A percentile compares a stretch with the other conserved stretches of the same genome.
These are phyloP conservation scores for Castanospermum australe DNA, from an alignment of 306 rosid species.

Conservation along the genomic window DNA sequence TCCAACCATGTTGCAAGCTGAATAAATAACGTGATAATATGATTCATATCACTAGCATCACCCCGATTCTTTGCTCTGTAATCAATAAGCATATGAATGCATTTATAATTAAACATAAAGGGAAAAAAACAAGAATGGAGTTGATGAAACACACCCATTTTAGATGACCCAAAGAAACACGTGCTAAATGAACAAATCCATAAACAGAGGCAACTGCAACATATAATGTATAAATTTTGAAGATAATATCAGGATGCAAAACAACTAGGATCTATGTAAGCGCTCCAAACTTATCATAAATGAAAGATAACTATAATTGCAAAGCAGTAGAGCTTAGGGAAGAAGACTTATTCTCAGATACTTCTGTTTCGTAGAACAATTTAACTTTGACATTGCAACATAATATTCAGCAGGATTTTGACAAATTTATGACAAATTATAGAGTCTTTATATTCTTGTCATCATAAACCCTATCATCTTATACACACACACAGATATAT, in stretches of 20 bases:
- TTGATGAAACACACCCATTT: slow-evolving; percentile 19
- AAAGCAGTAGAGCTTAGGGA: slow-evolving; percentile 23
- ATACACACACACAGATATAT: too few species aligned
- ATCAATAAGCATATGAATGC: slow-evolving; percentile 18
- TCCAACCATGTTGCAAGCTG: slow-evolving; percentile 81
- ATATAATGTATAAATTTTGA: background rate
- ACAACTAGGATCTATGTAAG: slow-evolving; percentile 5
- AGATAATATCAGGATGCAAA: slow-evolving; percentile 5
- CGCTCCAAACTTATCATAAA: slow-evolving; percentile 12
- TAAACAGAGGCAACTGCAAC: slow-evolving; percentile 8
- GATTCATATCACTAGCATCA: slow-evolving; percentile 77
- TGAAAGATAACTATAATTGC: slow-evolving; percentile 2
- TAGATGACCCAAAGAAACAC: background rate
- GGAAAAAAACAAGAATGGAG: background rate
- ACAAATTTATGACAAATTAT: background rate
- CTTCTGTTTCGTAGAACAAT: background rate
- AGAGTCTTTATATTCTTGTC: background rate
- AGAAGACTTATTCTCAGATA: background rate
- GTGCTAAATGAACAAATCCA: slow-evolving; percentile 18
- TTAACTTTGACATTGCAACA: background rate
- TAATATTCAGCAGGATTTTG: background rate
- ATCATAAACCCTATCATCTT: background rate
- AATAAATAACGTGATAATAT: slow-evolving; percentile 63
- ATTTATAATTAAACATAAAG: background rate
- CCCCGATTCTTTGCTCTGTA: slow-evolving; percentile 80